A percentile compares a stretch with the other conserved stretches of the same genome.
phyloP scores from a whole-genome alignment of 306 rosid genomes.

The Cucumis sativus region Cucumber_9930_V3 NC_026656.2:8673001-8673500 shows the following conservation, averaged over 20 bases:
- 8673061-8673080: not conserved
- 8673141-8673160: conserved; percentile 94
- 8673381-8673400: conserved; percentile 90
- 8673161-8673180: conserved; percentile 82
- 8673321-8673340: conserved; percentile 99
- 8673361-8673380: conserved; percentile 99
- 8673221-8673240: conserved; percentile 18
- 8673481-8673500: not conserved
- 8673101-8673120: not conserved
- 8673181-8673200: conserved; percentile 85
- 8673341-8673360: conserved; percentile 92
- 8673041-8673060: not conserved
- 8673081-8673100: no score
- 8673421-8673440: conserved; percentile 75
- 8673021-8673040: not conserved
- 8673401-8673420: conserved; percentile 93
- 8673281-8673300: conserved; percentile 87
- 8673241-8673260: conserved; percentile 37
- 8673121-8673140: conserved; percentile 54
- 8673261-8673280: conserved; percentile 29
- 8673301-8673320: conserved; percentile 60
- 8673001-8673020: not conserved
- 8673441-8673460: conserved; percentile 94
- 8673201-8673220: conserved; percentile 65
- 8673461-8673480: conserved; percentile 51